These are phyloP conservation scores for Penicillium ucsense DNA, from an alignment of 495 filamentous ascomycete species.

Conservation along the genomic window DNA sequence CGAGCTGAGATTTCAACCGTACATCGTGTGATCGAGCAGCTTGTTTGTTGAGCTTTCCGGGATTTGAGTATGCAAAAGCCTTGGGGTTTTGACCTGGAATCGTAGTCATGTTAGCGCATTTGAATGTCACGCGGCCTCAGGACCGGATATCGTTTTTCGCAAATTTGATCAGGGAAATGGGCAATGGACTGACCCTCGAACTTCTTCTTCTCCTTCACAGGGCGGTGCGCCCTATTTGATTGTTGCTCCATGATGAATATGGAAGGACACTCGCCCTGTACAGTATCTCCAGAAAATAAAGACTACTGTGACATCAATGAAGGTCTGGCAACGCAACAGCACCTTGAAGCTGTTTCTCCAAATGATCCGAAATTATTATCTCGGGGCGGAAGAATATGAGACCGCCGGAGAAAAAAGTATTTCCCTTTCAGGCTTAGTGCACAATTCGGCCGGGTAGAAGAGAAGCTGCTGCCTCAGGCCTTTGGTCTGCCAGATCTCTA, in stretches of 20 bases:
- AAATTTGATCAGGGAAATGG: conserved; percentile 5
- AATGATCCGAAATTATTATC: conserved; percentile 30
- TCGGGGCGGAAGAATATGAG: conserved; percentile 22
- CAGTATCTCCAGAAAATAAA: conserved; percentile 6
- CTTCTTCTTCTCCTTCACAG: conserved; percentile 86
- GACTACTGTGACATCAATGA: neutral
- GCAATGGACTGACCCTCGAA: conserved; percentile 37
- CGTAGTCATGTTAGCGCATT: neutral
- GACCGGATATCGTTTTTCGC: conserved; percentile 2
- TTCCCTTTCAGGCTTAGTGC: conserved; percentile 9
- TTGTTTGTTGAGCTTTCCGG: conserved; percentile 72
- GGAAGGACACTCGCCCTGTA: conserved; percentile 18
- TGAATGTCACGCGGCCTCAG: no score
- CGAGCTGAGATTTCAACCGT: conserved; percentile 15
- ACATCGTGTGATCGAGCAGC: conserved; percentile 90
- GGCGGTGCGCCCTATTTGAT: conserved; percentile 75
- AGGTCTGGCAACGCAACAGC: conserved; percentile 1
- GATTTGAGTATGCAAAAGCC: conserved; percentile 79
- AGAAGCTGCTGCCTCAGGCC: conserved; percentile 5
- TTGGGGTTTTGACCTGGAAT: conserved; percentile 70
- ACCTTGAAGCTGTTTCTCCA: conserved; percentile 2
- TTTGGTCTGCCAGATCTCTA: neutral
- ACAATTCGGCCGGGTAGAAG: no score
- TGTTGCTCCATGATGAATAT: conserved; percentile 63
- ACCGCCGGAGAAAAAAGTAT: conserved; percentile 14